Evolutionary conservation across 345 rosid species (phyloP).

Genomic region (Garcia nutans): DNA sequence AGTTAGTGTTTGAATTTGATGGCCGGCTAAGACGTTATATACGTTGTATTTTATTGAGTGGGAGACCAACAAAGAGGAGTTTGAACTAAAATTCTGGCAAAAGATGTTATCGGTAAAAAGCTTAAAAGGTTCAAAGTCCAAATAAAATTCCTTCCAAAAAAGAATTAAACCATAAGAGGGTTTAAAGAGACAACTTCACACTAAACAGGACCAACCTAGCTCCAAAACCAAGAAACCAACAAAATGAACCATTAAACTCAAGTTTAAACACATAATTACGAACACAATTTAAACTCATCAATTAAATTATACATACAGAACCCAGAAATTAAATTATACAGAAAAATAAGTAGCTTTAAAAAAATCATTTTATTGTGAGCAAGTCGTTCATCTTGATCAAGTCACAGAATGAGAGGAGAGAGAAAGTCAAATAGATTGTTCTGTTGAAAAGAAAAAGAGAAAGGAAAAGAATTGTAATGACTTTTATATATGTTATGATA

Average conservation of each 20-base stretch:
- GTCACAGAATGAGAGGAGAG: neutral
- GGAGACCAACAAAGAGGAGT: no score
- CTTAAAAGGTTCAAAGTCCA: neutral
- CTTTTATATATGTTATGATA: no score
- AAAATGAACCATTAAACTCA: neutral
- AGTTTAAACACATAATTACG: neutral
- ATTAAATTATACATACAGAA: no score
- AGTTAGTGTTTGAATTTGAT: no score
- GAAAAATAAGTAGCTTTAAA: neutral
- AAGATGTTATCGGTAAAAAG: no score
- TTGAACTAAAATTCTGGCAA: no score
- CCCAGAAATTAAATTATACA: neutral
- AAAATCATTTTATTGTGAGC: conserved; percentile 19
- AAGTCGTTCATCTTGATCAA: conserved; percentile 30
- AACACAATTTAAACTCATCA: neutral
- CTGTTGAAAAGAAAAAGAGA: neutral
- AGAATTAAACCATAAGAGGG: neutral
- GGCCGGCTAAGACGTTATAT: no score
- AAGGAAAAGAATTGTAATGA: neutral
- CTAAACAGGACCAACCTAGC: neutral
- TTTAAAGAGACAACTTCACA: neutral
- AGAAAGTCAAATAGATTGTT: neutral
- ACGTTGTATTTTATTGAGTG: no score
- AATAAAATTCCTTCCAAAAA: neutral
- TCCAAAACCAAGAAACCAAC: neutral